A percentile compares a stretch with the other conserved stretches of the same genome.
These are phyloP conservation scores for Trichoderma harzianum DNA, from an alignment of 2,329 filamentous ascomycete species.

Conservation along the genomic window DNA sequence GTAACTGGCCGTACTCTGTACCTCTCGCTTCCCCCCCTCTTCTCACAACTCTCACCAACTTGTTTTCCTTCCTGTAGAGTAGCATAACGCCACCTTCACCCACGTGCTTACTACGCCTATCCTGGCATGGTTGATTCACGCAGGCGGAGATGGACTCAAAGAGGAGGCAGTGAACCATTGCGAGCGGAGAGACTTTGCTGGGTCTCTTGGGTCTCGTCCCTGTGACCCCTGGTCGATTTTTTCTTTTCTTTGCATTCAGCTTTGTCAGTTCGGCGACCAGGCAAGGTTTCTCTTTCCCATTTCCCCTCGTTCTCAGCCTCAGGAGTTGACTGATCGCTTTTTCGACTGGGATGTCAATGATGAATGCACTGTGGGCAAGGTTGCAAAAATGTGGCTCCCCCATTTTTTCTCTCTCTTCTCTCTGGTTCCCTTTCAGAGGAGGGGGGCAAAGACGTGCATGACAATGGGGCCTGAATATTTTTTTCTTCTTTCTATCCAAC, in stretches of 20 bases:
- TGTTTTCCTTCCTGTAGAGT: background rate
- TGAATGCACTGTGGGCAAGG: constrained; percentile 9
- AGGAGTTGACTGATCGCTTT: constrained; percentile 16
- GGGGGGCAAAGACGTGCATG: constrained; percentile 14
- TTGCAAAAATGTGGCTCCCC: background rate
- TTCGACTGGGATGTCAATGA: background rate
- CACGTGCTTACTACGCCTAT: constrained; percentile 17
- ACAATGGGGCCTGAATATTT: constrained; percentile 5
- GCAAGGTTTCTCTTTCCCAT: background rate
- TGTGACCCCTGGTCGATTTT: background rate
- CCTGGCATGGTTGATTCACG: constrained; percentile 12
- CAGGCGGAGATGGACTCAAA: constrained; percentile 2
- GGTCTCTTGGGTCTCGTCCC: constrained; percentile 7
- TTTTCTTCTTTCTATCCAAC: background rate
- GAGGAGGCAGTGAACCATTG: constrained; percentile 1
- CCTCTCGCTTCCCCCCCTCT: background rate
- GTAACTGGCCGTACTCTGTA: background rate
- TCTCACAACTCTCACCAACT: background rate
- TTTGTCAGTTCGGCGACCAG: constrained; percentile 7
- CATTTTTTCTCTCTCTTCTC: background rate
- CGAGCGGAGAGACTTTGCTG: constrained; percentile 1
- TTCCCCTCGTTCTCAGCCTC: constrained; percentile 7
- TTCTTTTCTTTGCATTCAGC: background rate
- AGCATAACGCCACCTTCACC: constrained; percentile 16
- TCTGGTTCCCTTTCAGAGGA: background rate